Base-by-base conservation (phyloP, 108 stramenopile species). In the Schizochytrium sp. region DNA sequence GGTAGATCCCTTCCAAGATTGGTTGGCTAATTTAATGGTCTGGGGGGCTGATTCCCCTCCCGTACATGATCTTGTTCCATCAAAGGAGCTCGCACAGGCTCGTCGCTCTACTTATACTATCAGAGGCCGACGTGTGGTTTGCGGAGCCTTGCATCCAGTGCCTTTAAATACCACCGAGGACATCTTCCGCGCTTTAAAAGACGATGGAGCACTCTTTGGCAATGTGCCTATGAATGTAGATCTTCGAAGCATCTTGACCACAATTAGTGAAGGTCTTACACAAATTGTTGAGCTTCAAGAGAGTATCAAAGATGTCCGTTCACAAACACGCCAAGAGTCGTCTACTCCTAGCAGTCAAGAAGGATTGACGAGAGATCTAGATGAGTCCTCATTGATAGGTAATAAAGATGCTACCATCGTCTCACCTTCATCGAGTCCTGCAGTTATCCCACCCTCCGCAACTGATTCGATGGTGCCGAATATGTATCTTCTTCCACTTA, bases 31-130 rank as follows among this genome's bases (percentile, higher is more conserved):
- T 55, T 40, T 55, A 47, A 5, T 83, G 28, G 76, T 83, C 10
- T 83, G 76, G 76, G 76, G 76, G 45, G 13, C 8, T 8, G 3
- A 55, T 2, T 47, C 76, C 17, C 76, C 76, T 46, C 76, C 76
- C 38, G 53, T 83, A 10, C n/a, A 49, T 5, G 76, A 49, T 1
- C 76, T 83, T 28, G 76, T 83, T 28, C n/a, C 28, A 38, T 7
- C 15, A 38, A 69, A 69, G 28, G 64, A 69, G 7, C 49, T 55
- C 28, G 10, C 76, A 5, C 50, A 83, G 10, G 76, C 47, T 0
- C 47, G 76, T 0, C 76, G 76, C 3, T n/a, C 47, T 0, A 83
- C 40, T 0, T 42, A 83, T 53, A 38, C 47, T 28, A 55, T 83
- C 50, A 55, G 40, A 13, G 76, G 76, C 53, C 50, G 53, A n/a